Base-by-base conservation (phyloP, 306 rosid genomes). In the Arachis stenosperma region DNA sequence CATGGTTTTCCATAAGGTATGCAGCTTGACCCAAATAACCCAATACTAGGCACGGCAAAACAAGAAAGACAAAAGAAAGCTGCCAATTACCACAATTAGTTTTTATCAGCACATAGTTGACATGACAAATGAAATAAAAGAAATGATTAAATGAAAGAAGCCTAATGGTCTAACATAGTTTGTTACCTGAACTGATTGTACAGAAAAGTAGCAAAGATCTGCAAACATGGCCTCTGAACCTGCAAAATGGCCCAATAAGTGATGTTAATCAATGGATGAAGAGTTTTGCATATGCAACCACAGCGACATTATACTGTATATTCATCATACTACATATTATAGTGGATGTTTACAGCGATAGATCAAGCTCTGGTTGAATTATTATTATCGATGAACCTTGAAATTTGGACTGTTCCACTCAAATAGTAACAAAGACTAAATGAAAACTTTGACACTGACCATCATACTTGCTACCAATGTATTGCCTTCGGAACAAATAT, bases 1-100 rank as follows among this genome's bases (percentile, higher is more conserved):
- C 55, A 54, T 81, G 92, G 81, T 93, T 88, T 53, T 87, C 81
- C 87, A 93, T 82, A 41, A 93, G 90, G 79, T 93, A 93, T 44
- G 98, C 98, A 67, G 98, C 98, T 89, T 93, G 98, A 78, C 98
- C 98, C 98, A 93, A 86, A 85, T 93, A 93, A 65, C 97, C 98
- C 98, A 91, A 70, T 59, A 89, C 54, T 60, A 93, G 90, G 85
- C 98, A 93, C 29, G 98, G 98, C 81, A 91, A 81, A 80, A 93
- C 97, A 64, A 93, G 98, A 79, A 89, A 88, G 66, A 86, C 91
- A 85, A 93, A 93, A 4, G 97, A 85, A 76, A 93, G 96, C 98
- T 93, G 98, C 86, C 74, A 78, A 83, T 61, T 82, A 50, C 80
- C 69, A 73, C 78, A 59, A 79, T 61, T 74, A 74, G 61, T 63